These are phyloP conservation scores for Globisporangium iwayamae DNA, from an alignment of 352 stramenopile genomes.

Conservation along the genomic window DNA sequence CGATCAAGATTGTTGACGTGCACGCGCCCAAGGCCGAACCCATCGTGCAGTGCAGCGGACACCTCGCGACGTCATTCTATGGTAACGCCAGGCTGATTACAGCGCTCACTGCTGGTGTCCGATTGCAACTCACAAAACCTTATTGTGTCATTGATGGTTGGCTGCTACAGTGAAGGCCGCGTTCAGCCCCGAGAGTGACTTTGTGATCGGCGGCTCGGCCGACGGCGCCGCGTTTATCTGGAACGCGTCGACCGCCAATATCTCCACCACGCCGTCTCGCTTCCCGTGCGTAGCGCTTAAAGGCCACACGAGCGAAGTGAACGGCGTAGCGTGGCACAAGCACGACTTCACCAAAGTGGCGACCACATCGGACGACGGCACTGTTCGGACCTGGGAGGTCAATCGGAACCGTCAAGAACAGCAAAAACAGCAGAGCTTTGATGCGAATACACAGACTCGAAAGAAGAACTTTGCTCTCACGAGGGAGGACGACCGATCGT, in stretches of 20 bases:
- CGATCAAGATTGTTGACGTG: conserved; percentile 50
- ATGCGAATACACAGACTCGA: not conserved
- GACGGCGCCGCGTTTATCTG: conserved; percentile 62
- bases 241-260: conserved; percentile 24
- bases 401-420: conserved; percentile 2
- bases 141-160: no score
- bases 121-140: no score
- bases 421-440: not conserved
- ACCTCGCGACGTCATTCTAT: conserved; percentile 63
- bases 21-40: conserved; percentile 15
- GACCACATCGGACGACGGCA: conserved; percentile 67
- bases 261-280: not conserved
- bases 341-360: conserved; percentile 50
- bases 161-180: conserved; percentile 32
- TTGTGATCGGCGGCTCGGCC: conserved; percentile 48
- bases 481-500: conserved; percentile 7
- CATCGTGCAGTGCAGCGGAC: conserved; percentile 40
- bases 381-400: conserved; percentile 36
- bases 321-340: conserved; percentile 55
- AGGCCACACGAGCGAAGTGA: conserved; percentile 59
- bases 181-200: conserved; percentile 62
- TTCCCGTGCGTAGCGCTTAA: conserved; percentile 47
- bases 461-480: conserved; percentile 1
- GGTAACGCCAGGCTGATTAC: conserved; percentile 20
- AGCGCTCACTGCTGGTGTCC: not conserved